Base-by-base conservation (phyloP, 345 rosid species). In the Draba incana region DNA sequence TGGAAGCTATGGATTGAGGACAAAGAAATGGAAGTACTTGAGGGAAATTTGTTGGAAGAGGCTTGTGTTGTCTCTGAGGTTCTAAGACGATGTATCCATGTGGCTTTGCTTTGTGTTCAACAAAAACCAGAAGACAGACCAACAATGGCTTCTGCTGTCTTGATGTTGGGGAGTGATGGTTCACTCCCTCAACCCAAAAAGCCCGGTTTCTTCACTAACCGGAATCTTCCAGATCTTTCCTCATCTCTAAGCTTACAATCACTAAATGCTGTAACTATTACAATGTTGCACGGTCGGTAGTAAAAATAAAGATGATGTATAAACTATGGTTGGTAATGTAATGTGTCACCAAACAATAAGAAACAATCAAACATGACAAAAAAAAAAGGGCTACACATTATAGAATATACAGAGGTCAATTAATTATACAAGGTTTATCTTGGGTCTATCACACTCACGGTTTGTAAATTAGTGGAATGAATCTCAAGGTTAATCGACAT, bases 1-100 rank as follows among this genome's bases (percentile, higher is more conserved):
- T 71, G 70, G 76, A 54, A 45, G 45, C 16, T 56, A 10, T 71
- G 76, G 91, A 78, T 64, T 55, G 64, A 56, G 56, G 54, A 71
- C 23, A 64, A 51, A 56, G 57, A 4, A 11, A 47, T 47, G 30
- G 76, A 63, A 54, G 64, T 72, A 14, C 57, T 41, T 2, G 70
- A 64, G 13, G 49, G 38, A 39, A 47, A 38, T 45, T 48, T 53
- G 33, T 25, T 72, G 50, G 39, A 53, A 44, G 57, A 72, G 25
- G 47, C 37, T 35, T 14, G 56, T 64, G 41, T 14, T 4, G 56
- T 10, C 27, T 82, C 78, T 43, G 70, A 72, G 39, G 38, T 62
- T 24, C 33, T 44, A 53, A 72, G 66, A n/a, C n/a, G n/a, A 64
- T 64, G 71, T 20, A 57, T 72, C 10, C 71, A 64, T 42, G 69